phyloP scores from a whole-genome alignment of 2,329 filamentous ascomycete species.

The Setomelanomma holmii region DNA sequence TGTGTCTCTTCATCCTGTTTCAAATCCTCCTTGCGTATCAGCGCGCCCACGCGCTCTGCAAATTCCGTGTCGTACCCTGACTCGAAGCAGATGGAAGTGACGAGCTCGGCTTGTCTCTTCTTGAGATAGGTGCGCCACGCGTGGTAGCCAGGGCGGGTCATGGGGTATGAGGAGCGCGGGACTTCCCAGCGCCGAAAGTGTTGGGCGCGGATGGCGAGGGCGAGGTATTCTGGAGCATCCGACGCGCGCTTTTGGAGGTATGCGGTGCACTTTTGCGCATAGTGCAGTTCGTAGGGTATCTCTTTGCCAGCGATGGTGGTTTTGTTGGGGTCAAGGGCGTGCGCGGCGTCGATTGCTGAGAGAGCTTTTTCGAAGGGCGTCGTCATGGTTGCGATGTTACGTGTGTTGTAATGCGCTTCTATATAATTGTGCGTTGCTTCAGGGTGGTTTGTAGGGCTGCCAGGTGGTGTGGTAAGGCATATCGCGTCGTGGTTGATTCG shows the following conservation, averaged over 20 bases:
- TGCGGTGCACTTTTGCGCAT: constrained; percentile 78
- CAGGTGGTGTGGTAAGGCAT: constrained; percentile 11
- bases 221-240: constrained; percentile 69
- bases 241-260: constrained; percentile 71
- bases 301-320: constrained; percentile 52
- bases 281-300: constrained; percentile 80
- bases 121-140: constrained; percentile 78
- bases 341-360: constrained; percentile 74
- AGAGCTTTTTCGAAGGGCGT: constrained; percentile 59
- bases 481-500: constrained; percentile 16
- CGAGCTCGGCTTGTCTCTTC: constrained; percentile 73
- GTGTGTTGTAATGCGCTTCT: not conserved
- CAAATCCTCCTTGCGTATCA: constrained; percentile 81
- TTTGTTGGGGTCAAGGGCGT: constrained; percentile 70
- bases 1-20: constrained; percentile 71
- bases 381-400: constrained; percentile 12
- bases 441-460: not conserved
- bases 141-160: constrained; percentile 78
- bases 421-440: not conserved
- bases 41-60: constrained; percentile 67
- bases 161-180: constrained; percentile 74
- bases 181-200: constrained; percentile 89
- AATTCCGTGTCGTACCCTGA: constrained; percentile 61
- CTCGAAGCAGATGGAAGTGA: constrained; percentile 60
- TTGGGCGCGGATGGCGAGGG: constrained; percentile 81